Evolutionary conservation across 768 basidiomycete species (phyloP), one percentile per base, ranked within the genome.

Genomic region (Termitomyces sp.): DNA sequence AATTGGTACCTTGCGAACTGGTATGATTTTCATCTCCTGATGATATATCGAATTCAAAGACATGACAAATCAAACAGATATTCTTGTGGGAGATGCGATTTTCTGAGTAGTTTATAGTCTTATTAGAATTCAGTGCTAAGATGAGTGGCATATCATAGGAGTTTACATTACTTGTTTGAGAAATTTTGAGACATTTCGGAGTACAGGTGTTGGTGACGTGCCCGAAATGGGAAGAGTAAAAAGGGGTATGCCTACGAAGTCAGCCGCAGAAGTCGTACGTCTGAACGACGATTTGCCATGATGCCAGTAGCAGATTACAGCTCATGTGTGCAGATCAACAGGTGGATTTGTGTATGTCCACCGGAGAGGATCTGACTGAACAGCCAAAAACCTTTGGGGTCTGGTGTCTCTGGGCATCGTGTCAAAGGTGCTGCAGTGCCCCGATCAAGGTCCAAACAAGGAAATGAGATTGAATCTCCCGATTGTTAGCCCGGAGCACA

Each of bases 401-500:
- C 53, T 22, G n/a, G 8, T 6, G 12, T 27, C 16, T 31, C 24
- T 36, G 49, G 46, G 22, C 48, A 46, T 49, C 54, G 34, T 62
- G 51, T 43, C 31, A 46, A 56, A 46, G 60, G 49, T 26, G 36
- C 37, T 47, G 53, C 43, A 47, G 54, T 24, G 26, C 57, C 50
- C 56, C 63, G 65, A 66, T 66, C 64, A 52, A 20, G 49, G 42
- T 50, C 58, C 44, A 64, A 60, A 58, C 51, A 59, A 46, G 61
- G 60, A 53, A 63, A 59, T 34, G 39, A 69, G 61, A 68, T 69
- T 66, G 63, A 67, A 66, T 67, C 64, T 63, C 63, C 70, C 69
- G 72, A 70, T 74, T 59, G 53, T 55, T 59, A 61, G 59, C 58
- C 66, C 66, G 68, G 67, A 67, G 64, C 65, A 67, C 72, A 70